A percentile compares a stretch with the other conserved stretches of the same genome.
These are phyloP conservation scores for Fomitopsis serialis DNA, from an alignment of 768 basidiomycete species.

Conservation along the genomic window DNA sequence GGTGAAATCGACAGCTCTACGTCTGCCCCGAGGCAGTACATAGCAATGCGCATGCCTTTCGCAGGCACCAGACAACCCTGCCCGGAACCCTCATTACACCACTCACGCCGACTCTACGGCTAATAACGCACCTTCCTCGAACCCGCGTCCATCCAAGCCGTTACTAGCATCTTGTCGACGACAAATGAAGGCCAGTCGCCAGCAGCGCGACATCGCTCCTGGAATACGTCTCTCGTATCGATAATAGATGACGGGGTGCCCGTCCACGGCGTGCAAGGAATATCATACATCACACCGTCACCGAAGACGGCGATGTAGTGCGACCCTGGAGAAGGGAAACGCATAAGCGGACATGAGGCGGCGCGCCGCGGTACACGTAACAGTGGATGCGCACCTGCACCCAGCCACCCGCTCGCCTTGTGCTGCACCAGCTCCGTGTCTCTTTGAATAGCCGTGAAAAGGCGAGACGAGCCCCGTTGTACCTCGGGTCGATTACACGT, in stretches of 20 bases:
- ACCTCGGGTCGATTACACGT: conserved; percentile 7
- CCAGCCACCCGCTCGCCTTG: neutral
- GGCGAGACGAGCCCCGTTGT: conserved; percentile 3
- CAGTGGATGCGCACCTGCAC: neutral
- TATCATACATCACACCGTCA: neutral
- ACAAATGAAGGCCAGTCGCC: neutral
- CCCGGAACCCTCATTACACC: neutral
- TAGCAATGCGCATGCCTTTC: neutral
- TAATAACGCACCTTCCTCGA: conserved; percentile 7
- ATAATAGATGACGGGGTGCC: neutral
- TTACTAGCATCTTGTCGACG: neutral
- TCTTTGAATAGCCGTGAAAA: conserved; percentile 7
- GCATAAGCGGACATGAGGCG: neutral
- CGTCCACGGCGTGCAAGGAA: neutral
- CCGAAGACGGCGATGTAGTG: conserved; percentile 1
- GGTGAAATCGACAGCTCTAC: conserved; percentile 6
- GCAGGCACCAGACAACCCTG: conserved; percentile 8
- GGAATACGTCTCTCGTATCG: conserved; percentile 6
- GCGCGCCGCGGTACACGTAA: neutral
- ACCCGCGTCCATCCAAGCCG: conserved; percentile 8
- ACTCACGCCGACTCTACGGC: too few species aligned
- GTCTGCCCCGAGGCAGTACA: conserved; percentile 13
- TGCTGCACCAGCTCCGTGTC: conserved; percentile 5
- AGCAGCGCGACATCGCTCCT: neutral
- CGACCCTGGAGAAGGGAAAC: neutral